Evolutionary conservation across 305 asterid genomes (phyloP).

Genomic region (Fraxinus sp.): DNA sequence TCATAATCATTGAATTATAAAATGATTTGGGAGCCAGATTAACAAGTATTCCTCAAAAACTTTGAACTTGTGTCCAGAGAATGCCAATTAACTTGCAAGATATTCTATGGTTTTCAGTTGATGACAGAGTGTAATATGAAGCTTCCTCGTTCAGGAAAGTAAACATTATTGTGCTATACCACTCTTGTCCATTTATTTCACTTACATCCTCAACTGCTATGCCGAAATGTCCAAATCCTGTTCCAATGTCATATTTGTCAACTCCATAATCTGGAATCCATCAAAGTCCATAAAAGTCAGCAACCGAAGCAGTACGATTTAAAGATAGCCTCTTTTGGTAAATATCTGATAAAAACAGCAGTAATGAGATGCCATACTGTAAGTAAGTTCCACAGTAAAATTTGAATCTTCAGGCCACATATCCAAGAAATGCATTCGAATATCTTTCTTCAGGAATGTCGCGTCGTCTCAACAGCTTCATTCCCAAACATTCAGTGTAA

Average conservation of each 20-base stretch:
- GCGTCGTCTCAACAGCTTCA: conserved; percentile 52
- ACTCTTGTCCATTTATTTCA: neutral
- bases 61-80: neutral
- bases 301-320: neutral
- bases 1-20: neutral
- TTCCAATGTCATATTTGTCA: conserved; percentile 44
- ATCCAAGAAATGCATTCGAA: conserved; percentile 53
- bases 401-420: conserved; percentile 48
- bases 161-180: neutral
- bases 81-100: neutral
- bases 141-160: neutral
- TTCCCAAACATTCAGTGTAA: conserved; percentile 50
- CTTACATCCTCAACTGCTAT: conserved; percentile 49
- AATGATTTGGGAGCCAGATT: neutral
- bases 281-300: conserved; percentile 7
- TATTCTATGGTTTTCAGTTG: neutral
- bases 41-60: neutral
- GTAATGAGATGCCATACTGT: conserved; percentile 32
- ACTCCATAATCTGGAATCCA: conserved; percentile 50
- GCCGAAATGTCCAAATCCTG: conserved; percentile 56
- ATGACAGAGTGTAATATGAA: neutral
- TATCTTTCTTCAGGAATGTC: conserved; percentile 48
- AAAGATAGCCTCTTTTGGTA: neutral
- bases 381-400: conserved; percentile 49
- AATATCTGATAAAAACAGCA: neutral